Conservation (phyloP, 345 rosid species). For the Murraya koenigii region DNA sequence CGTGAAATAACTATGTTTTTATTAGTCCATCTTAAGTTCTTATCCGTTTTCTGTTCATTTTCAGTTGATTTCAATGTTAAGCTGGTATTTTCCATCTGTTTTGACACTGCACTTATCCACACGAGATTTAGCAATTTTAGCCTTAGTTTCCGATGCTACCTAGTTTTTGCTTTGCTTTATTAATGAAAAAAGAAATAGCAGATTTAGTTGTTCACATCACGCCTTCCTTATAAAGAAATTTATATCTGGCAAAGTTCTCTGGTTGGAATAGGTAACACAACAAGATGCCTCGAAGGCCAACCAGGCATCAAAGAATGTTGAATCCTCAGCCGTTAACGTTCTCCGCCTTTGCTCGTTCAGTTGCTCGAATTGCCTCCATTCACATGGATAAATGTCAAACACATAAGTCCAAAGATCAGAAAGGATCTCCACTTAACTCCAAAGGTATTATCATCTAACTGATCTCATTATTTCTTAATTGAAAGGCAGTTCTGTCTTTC, state of each 20-base stretch:
- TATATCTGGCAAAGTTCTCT: no score
- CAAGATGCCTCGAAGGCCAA: conserved; percentile 48
- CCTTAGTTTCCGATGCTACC: neutral
- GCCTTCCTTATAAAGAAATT: no score
- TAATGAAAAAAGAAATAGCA: neutral
- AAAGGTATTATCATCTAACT: conserved; percentile 25
- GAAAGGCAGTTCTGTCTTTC: neutral
- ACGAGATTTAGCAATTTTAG: neutral
- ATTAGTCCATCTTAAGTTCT: neutral
- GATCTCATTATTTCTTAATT: neutral
- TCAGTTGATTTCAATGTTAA: neutral
- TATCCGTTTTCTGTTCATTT: neutral
- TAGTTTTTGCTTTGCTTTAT: neutral
- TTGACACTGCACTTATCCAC: neutral
- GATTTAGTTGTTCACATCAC: neutral
- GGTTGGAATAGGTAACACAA: conserved; percentile 12
- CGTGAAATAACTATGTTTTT: neutral
- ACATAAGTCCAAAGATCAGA: conserved; percentile 17
- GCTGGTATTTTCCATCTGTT: neutral
- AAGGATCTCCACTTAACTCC: conserved; percentile 19
- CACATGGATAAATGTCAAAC: conserved; percentile 29
- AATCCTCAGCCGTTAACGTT: conserved; percentile 52
- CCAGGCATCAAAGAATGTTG: conserved; percentile 28
- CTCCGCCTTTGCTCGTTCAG: conserved; percentile 69
- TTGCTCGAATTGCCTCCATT: conserved; percentile 42